These are phyloP conservation scores for Fusarium tuaranense DNA, from an alignment of 2,329 filamentous ascomycete genomes.

Conservation along the genomic window DNA sequence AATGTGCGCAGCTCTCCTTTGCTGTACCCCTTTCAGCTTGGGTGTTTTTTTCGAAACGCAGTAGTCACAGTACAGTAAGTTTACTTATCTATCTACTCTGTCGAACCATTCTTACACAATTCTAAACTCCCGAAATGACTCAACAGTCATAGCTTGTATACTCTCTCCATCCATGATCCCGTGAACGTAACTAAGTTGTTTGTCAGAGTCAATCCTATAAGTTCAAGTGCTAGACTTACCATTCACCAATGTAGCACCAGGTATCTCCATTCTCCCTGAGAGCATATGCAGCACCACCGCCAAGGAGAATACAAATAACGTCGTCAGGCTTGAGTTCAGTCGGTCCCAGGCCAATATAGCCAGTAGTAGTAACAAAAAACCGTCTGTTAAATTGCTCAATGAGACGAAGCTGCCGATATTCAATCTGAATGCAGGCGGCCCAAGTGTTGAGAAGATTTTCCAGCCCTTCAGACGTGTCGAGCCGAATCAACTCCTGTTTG, in stretches of 20 bases:
- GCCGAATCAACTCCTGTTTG: background rate
- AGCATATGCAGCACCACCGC: background rate
- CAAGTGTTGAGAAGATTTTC: background rate
- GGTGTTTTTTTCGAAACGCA: background rate
- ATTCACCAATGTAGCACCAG: conserved; percentile 16
- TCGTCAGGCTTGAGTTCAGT: background rate
- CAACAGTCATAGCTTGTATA: background rate
- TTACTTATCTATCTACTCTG: background rate
- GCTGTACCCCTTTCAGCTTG: background rate
- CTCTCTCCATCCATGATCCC: background rate
- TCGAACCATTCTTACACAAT: background rate
- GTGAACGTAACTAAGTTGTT: background rate
- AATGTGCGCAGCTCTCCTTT: background rate
- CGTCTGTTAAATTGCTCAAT: conserved; percentile 16
- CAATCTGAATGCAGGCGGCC: background rate
- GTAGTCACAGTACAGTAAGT: background rate
- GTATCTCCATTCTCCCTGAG: background rate
- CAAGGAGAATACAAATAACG: conserved; percentile 1
- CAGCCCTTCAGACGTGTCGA: background rate
- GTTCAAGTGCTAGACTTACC: background rate
- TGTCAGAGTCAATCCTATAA: background rate
- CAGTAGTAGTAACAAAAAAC: background rate
- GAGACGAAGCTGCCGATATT: conserved; percentile 2
- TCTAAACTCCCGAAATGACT: background rate
- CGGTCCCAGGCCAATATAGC: conserved; percentile 1